Conservation (phyloP, 2,329 filamentous ascomycete genomes). For the Thermothelomyces thermophilus region DNA sequence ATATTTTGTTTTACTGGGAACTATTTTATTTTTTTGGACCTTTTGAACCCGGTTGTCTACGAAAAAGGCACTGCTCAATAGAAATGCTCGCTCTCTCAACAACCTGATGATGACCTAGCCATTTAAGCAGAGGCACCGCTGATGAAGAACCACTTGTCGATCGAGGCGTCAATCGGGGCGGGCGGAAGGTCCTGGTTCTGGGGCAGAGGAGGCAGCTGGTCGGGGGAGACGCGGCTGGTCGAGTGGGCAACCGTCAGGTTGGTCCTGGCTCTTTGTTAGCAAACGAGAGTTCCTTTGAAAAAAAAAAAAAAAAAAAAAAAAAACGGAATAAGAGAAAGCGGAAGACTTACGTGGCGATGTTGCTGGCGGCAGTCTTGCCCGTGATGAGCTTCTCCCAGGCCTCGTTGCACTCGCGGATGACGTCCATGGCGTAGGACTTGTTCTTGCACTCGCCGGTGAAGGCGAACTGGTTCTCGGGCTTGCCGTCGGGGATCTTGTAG, state of each 20-base stretch:
- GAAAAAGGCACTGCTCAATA: not conserved
- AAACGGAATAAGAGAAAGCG: not conserved
- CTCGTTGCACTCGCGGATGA: slow-evolving; percentile 91
- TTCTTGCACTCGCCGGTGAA: slow-evolving; percentile 99
- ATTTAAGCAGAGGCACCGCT: slow-evolving; percentile 80
- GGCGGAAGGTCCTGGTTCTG: slow-evolving; percentile 71
- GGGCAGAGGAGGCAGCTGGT: slow-evolving; percentile 70
- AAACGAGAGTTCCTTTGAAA: not conserved
- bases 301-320: not conserved
- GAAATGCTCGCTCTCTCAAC: not conserved
- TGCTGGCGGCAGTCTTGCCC: slow-evolving; percentile 74
- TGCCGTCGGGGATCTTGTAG: slow-evolving; percentile 99
- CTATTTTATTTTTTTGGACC: slow-evolving; percentile 2
- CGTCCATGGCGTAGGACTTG: slow-evolving; percentile 94
- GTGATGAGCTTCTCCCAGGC: slow-evolving; percentile 95
- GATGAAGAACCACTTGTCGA: slow-evolving; percentile 99
- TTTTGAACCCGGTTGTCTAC: not conserved
- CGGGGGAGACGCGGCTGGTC: slow-evolving; percentile 60
- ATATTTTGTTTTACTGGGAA: slow-evolving; percentile 1
- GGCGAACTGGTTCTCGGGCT: slow-evolving; percentile 99
- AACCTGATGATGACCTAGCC: not conserved
- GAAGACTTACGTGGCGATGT: slow-evolving; percentile 69
- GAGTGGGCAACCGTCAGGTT: slow-evolving; percentile 75
- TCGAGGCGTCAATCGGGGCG: slow-evolving; percentile 87
- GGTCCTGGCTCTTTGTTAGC: slow-evolving; percentile 50